phyloP scores from a whole-genome alignment of 768 basidiomycete species.

The Psilocybe cyanescens region DNA sequence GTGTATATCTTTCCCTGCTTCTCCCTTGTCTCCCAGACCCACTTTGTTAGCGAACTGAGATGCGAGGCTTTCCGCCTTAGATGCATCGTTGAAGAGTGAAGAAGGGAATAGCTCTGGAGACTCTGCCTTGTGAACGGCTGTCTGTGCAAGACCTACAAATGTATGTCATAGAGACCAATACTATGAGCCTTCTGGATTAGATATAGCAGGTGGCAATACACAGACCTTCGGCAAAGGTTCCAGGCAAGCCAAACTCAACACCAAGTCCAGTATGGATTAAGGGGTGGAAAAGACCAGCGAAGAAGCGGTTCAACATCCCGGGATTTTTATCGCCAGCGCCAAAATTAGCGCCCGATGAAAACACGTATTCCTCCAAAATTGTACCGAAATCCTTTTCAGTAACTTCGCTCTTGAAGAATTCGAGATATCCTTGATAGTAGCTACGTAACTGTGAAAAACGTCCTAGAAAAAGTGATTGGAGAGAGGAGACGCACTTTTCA shows the following conservation, averaged over 20 bases:
- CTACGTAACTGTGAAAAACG: background rate
- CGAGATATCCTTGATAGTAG: constrained; percentile 43
- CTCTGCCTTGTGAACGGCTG: constrained; percentile 45
- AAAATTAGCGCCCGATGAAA: constrained; percentile 55
- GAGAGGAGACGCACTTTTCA: constrained; percentile 41
- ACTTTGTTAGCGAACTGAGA: background rate
- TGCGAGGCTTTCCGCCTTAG: background rate
- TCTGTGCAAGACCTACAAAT: constrained; percentile 55
- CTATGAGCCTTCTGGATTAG: too few species aligned
- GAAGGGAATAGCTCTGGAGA: constrained; percentile 11
- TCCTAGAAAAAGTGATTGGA: background rate
- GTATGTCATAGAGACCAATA: background rate
- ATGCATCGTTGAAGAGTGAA: constrained; percentile 22
- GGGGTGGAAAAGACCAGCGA: constrained; percentile 64
- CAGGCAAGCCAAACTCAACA: constrained; percentile 61
- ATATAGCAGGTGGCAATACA: background rate
- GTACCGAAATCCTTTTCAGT: constrained; percentile 41
- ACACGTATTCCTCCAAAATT: constrained; percentile 64
- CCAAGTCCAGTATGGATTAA: constrained; percentile 69
- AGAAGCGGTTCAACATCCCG: constrained; percentile 59
- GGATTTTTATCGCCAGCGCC: constrained; percentile 41
- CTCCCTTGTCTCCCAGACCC: background rate
- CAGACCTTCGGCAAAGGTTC: constrained; percentile 65
- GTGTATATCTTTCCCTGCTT: constrained; percentile 3
- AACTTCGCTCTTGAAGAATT: constrained; percentile 53